Percentiles rank a stretch among this genome's conserved stretches.
These are phyloP conservation scores for Podospora bellae-mahoneyi DNA, from an alignment of 495 filamentous ascomycete species.

Conservation along the genomic window DNA sequence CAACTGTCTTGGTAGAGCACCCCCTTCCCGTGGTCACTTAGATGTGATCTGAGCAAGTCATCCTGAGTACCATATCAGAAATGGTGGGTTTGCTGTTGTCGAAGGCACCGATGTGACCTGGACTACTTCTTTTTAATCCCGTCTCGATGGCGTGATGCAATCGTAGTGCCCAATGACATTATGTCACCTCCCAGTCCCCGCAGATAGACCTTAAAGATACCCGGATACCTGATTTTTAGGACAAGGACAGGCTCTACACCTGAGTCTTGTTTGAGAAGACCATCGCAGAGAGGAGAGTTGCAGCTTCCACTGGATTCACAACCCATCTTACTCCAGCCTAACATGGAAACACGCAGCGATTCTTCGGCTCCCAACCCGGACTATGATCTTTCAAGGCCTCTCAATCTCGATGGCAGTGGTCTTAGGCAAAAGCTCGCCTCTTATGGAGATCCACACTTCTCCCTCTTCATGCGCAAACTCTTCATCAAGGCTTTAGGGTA, in stretches of 20 bases:
- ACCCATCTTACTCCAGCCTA: background rate
- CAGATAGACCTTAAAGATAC: background rate
- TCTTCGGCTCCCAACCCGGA: conserved; percentile 31
- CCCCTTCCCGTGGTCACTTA: no score
- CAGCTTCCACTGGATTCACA: no score
- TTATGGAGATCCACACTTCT: conserved; percentile 70
- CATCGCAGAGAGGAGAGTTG: no score
- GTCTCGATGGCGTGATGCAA: conserved; percentile 4
- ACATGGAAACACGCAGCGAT: background rate
- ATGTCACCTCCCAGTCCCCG: background rate
- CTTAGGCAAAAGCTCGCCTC: conserved; percentile 59
- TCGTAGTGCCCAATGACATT: conserved; percentile 1
- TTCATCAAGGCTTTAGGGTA: conserved; percentile 70
- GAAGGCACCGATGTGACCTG: no score
- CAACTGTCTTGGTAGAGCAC: no score
- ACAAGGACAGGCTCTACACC: no score
- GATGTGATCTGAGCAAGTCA: no score
- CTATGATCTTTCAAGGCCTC: conserved; percentile 52
- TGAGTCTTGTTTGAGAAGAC: no score
- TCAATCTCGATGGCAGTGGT: conserved; percentile 46
- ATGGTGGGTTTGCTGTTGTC: no score
- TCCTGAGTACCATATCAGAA: no score
- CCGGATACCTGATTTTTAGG: background rate
- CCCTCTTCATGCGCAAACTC: conserved; percentile 64
- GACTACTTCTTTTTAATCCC: background rate